Evolutionary conservation across 345 rosid genomes (phyloP), one percentile per base, ranked within the genome.

Genomic region (Citrus cavaleriei): DNA sequence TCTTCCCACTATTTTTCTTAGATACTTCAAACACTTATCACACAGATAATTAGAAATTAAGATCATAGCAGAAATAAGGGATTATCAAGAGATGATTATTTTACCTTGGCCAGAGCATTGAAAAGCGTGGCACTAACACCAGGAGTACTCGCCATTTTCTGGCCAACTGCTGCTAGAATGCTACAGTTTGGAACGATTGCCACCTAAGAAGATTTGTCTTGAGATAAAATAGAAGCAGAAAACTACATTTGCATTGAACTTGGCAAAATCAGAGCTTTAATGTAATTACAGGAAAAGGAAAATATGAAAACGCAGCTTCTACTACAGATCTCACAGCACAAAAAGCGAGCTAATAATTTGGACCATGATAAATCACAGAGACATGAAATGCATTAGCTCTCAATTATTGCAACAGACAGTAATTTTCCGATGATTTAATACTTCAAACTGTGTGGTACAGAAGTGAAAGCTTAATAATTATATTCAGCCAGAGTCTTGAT

Each of bases 121-220:
- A 94, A 96, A 85, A 96, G 93, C 32, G 98, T 93, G 70, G 95
- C 93, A 84, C 97, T 92, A 71, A 96, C 99, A 78, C 99, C 98
- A 72, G 98, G 98, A 69, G 99, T 96, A 62, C 99, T 96, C 1
- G 99, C 97, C 99, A 96, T 96, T 86, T 92, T 94, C 93, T 94
- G 98, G 74, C 99, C 99, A 68, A 96, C 98, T 30, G 98, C 80
- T 59, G 99, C 98, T 84, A 96, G 87, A 86, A 96, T 94, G 85
- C 99, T 93, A 87, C 98, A 94, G 73, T 93, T 94, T 62, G 87
- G 92, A 84, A 96, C 88, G 68, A 96, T 82, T 40, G 88, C 93
- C 73, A 96, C 94, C 99, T 96, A 89, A 66, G 62, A 83, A 85
- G 38, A 75, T 55, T 66, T 74, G 73, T 37, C 22, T 72, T 80